These are phyloP conservation scores for Neurospora sp. DNA, from an alignment of 495 filamentous ascomycete species.

Conservation along the genomic window DNA sequence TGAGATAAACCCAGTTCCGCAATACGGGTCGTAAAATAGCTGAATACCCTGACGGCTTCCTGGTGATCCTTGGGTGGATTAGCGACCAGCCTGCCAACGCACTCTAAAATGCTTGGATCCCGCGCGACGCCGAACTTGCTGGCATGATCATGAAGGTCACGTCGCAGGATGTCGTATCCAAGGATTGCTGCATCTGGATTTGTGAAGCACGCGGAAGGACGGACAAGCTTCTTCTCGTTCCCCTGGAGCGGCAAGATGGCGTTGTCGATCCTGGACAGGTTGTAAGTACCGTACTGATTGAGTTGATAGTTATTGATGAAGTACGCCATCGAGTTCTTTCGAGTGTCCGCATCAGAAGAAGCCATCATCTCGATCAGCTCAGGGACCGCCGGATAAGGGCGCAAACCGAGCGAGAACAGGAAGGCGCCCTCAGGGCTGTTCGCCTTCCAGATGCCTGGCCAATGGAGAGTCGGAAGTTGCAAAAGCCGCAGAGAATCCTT, in stretches of 20 bases:
- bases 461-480: conserved; percentile 70
- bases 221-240: conserved; percentile 49
- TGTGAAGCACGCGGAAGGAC: conserved; percentile 69
- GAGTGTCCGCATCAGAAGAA: conserved; percentile 43
- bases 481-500: conserved; percentile 58
- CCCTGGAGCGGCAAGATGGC: conserved; percentile 68
- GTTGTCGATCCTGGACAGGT: conserved; percentile 43
- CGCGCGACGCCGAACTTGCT: conserved; percentile 68
- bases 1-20: conserved; percentile 56
- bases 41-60: conserved; percentile 62
- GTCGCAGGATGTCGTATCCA: conserved; percentile 65
- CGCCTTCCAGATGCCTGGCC: conserved; percentile 59
- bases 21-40: conserved; percentile 69
- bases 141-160: conserved; percentile 65
- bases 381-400: conserved; percentile 52
- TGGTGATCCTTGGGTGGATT: conserved; percentile 55
- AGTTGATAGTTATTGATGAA: conserved; percentile 67
- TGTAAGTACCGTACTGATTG: conserved; percentile 59
- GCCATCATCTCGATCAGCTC: conserved; percentile 74
- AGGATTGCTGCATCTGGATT: conserved; percentile 67
- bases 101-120: conserved; percentile 69
- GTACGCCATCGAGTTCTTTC: conserved; percentile 66
- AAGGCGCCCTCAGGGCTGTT: conserved; percentile 63
- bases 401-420: conserved; percentile 58
- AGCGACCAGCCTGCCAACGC: conserved; percentile 56